Percentiles rank a stretch among this genome's conserved stretches.
Conservation (phyloP, 768 basidiomycete genomes). For the Glaciozyma antarctica region DNA sequence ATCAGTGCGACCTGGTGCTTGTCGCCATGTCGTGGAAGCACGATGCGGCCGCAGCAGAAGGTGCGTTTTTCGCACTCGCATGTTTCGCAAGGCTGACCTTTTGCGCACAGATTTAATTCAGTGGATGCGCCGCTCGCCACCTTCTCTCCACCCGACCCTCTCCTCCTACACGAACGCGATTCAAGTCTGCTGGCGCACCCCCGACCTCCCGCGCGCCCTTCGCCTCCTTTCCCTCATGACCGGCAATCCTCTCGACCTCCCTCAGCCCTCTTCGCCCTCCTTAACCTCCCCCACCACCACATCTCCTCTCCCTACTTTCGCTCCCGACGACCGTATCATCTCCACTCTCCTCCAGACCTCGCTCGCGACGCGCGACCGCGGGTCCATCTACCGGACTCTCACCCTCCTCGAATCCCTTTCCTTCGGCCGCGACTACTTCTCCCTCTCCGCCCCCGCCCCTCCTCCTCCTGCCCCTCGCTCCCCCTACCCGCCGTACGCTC, state of each 20-base stretch:
- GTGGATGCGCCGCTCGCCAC: neutral
- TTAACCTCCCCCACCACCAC: neutral
- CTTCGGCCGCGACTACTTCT: neutral
- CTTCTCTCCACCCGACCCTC: neutral
- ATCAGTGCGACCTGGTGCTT: constrained; percentile 10
- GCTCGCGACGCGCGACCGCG: constrained; percentile 3
- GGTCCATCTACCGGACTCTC: constrained; percentile 2
- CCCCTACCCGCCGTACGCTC: neutral
- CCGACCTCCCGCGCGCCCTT: neutral
- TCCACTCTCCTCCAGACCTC: constrained; percentile 4
- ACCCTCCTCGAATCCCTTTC: neutral
- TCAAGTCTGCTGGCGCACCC: constrained; percentile 4
- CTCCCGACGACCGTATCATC: neutral
- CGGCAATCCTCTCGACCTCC: neutral
- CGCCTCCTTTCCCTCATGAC: neutral
- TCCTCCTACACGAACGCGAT: neutral
- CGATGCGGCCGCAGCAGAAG: constrained; percentile 12
- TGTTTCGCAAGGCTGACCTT: neutral
- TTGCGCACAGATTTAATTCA: neutral
- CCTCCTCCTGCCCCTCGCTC: neutral
- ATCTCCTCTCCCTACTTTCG: neutral
- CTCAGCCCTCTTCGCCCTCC: neutral
- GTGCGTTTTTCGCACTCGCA: neutral
- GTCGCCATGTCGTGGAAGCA: constrained; percentile 1
- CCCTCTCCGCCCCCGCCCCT: neutral